Evolutionary conservation across 805 yeast genomes (phyloP), one percentile per base, ranked within the genome.

Genomic region (Groenewaldozyma salmanticensis): DNA sequence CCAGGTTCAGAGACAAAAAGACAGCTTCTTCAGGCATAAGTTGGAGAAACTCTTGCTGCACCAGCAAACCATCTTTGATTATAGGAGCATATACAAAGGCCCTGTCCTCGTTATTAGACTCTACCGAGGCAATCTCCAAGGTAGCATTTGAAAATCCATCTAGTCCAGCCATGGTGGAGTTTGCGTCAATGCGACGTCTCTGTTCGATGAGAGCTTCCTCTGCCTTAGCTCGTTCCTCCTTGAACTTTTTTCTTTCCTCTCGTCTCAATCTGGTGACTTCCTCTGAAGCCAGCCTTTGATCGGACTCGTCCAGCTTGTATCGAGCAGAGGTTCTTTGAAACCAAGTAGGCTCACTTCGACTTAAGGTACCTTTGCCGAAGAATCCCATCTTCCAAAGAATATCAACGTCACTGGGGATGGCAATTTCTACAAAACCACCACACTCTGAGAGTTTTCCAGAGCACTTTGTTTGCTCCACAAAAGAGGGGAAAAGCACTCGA

Each of bases 301-400:
- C 54, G 38, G 58, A 58, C 18, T 58, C 69, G 20, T 59, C 70
- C 31, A 74, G 53, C 11, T 72, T 70, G 20, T 82, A 61, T 33
- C 85, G 59, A 36, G 77, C 66, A 24, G 64, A 60, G 1, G 85
- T 76, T 40, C 96, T 68, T n/a, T 65, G 67, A 35, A 57, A 60
- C 96, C 97, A 92, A 0, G 95, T 75, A 0, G 98, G 95, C 55
- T 92, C 96, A 43, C 94, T 81, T 48, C 98, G 68, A 27, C 95
- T 83, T 35, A 87, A 64, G 2, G 75, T 73, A 2, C 97, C 98
- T 54, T 90, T 92, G 4, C 98, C 98, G 56, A 86, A 92, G 55
- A 87, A 92, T 1, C 98, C 98, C 50, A 71, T 71, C 15, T 67
- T 61, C 97, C 97, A 92, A 2, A 92, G 62, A 31, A 60, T 60